A percentile compares a stretch with the other conserved stretches of the same genome.
These are phyloP conservation scores for Cyclotella kingstonii DNA, from an alignment of 108 stramenopile species.

Conservation along the genomic window DNA sequence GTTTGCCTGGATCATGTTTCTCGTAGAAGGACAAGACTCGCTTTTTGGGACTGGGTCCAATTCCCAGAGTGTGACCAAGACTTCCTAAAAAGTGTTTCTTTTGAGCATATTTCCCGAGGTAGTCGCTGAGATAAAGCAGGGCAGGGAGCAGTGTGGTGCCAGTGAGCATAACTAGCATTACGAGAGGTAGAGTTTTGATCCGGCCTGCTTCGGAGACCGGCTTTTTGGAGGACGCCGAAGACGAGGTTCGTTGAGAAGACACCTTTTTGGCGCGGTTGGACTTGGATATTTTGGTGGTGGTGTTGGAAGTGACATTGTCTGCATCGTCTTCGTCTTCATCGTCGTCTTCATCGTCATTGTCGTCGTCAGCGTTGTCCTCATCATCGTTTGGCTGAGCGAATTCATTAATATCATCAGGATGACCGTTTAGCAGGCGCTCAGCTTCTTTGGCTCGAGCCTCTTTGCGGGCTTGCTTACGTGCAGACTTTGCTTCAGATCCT, in stretches of 20 bases:
- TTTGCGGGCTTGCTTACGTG: slow-evolving; percentile 59
- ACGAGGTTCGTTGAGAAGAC: slow-evolving; percentile 1
- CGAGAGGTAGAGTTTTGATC: slow-evolving; percentile 79
- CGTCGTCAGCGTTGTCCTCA: slow-evolving; percentile 11
- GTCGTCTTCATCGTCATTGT: slow-evolving; percentile 32
- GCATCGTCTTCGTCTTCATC: slow-evolving; percentile 50
- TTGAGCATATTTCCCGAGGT: slow-evolving; percentile 45
- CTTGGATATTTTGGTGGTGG: slow-evolving; percentile 16
- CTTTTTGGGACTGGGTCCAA: slow-evolving; percentile 76
- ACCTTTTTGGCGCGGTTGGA: slow-evolving; percentile 39
- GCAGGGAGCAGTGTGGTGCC: slow-evolving; percentile 81
- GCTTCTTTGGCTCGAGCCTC: slow-evolving; percentile 54
- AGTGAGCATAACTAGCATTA: slow-evolving; percentile 80
- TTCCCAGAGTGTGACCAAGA: slow-evolving; percentile 72
- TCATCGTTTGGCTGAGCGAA: slow-evolving; percentile 17
- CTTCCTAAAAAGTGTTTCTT: slow-evolving; percentile 68
- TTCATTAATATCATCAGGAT: slow-evolving; percentile 34
- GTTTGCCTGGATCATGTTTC: slow-evolving; percentile 87
- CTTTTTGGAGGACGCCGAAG: slow-evolving; percentile 13
- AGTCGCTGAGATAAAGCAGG: slow-evolving; percentile 71
- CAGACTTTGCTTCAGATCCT: slow-evolving; percentile 71
- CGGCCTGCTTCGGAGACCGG: slow-evolving; percentile 30
- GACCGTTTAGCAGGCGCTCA: slow-evolving; percentile 44
- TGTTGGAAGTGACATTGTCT: slow-evolving; percentile 12
- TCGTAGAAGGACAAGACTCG: slow-evolving; percentile 88